These are phyloP conservation scores for Plantago major DNA, from an alignment of 257 asterid genomes.

Conservation along the genomic window DNA sequence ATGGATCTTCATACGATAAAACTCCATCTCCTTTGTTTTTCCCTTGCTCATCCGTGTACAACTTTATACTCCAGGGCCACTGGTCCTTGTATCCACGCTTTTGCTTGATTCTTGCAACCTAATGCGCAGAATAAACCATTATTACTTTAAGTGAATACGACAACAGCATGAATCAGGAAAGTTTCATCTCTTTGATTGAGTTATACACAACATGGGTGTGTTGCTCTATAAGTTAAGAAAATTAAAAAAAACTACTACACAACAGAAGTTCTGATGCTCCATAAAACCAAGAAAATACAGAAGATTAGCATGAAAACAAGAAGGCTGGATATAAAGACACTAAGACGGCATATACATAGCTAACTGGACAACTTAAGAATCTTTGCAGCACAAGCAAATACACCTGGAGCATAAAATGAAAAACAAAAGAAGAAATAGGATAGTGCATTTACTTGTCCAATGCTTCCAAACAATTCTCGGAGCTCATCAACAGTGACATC, in stretches of 20 bases:
- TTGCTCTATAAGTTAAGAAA: too few relatives aligned
- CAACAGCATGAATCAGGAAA: background rate
- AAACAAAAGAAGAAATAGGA: slow-evolving; percentile 22
- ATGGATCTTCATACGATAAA: slow-evolving; percentile 95
- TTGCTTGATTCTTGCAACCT: slow-evolving; percentile 99
- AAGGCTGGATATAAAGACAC: too few relatives aligned
- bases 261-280: too few relatives aligned
- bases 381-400: background rate
- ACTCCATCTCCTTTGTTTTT: slow-evolving; percentile 97
- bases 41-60: slow-evolving; percentile 93
- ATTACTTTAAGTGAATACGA: slow-evolving; percentile 7
- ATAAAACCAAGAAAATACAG: too few relatives aligned
- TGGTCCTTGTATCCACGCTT: slow-evolving; percentile 98
- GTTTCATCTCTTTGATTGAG: slow-evolving; percentile 1
- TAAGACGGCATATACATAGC: background rate
- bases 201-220: background rate
- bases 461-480: slow-evolving; percentile 94
- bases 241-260: too few relatives aligned
- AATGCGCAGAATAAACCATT: slow-evolving; percentile 5
- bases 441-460: slow-evolving; percentile 84
- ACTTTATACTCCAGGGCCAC: slow-evolving; percentile 99
- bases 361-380: slow-evolving; percentile 6
- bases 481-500: slow-evolving; percentile 92
- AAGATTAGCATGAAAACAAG: too few relatives aligned
- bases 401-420: slow-evolving; percentile 17